phyloP scores from a whole-genome alignment of 2,329 filamentous ascomycete genomes.

The Sarocladium brachiariae region DNA sequence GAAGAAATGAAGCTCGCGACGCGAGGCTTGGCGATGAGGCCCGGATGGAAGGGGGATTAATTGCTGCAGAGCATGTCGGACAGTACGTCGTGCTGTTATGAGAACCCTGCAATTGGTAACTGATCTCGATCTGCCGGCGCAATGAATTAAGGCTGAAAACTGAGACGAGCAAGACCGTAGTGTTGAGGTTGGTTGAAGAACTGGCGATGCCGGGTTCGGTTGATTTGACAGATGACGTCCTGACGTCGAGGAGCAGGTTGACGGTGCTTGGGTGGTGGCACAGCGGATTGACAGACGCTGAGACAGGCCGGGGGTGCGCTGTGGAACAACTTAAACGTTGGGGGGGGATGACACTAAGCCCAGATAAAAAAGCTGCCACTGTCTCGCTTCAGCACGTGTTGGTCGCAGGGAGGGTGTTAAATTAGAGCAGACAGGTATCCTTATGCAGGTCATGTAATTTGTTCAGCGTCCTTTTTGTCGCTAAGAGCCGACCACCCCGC shows the following conservation, averaged over 20 bases:
- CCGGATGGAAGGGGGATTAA: not conserved
- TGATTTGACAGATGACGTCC: constrained; percentile 2
- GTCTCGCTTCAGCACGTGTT: constrained; percentile 1
- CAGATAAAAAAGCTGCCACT: not conserved
- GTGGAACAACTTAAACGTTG: not conserved
- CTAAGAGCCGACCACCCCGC: too few species aligned
- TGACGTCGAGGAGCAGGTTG: too few species aligned
- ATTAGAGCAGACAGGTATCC: not conserved
- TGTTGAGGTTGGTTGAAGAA: not conserved
- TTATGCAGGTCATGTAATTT: not conserved
- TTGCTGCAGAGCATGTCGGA: constrained; percentile 2
- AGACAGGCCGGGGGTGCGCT: not conserved
- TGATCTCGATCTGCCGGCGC: not conserved
- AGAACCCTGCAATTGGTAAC: not conserved
- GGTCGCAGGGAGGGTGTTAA: not conserved
- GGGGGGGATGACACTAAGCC: not conserved
- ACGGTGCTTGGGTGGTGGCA: not conserved
- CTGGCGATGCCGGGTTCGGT: not conserved
- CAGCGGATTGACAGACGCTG: not conserved
- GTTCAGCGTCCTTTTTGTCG: not conserved
- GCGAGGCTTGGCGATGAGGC: not conserved
- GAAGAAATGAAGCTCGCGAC: not conserved
- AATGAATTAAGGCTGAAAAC: not conserved
- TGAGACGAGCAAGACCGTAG: not conserved
- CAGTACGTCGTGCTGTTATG: not conserved